Percentiles rank a stretch among this genome's conserved stretches.
These are phyloP conservation scores for Wickerhamomyces sp. DNA, from an alignment of 1,139 yeast species.

Conservation along the genomic window DNA sequence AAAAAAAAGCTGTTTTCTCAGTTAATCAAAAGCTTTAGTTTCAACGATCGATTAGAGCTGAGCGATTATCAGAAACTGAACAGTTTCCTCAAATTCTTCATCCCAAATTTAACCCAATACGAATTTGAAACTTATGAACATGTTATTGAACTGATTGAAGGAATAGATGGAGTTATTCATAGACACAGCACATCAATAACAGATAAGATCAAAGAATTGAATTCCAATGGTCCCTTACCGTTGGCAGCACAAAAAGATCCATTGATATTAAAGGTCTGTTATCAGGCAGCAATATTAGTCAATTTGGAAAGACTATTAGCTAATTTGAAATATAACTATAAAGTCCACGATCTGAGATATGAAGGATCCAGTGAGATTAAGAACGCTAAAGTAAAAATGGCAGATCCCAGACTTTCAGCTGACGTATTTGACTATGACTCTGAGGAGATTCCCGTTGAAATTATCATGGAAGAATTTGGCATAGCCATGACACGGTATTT, in stretches of 20 bases:
- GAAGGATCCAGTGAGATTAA: not conserved
- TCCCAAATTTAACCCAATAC: constrained; percentile 32
- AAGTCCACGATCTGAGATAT: not conserved
- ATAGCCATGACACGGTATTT: not conserved
- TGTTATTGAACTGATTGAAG: constrained; percentile 25
- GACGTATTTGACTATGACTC: not conserved
- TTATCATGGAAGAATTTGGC: not conserved
- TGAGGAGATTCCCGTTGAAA: not conserved
- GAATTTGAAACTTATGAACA: constrained; percentile 40
- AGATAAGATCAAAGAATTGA: not conserved
- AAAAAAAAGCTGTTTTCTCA: constrained; percentile 42
- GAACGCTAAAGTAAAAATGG: not conserved
- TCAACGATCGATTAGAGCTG: constrained; percentile 21
- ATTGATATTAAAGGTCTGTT: not conserved
- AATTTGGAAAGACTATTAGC: not conserved
- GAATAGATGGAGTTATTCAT: constrained; percentile 17
- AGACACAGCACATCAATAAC: constrained; percentile 11
- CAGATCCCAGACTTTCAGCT: not conserved
- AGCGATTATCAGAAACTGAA: constrained; percentile 18
- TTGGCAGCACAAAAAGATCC: not conserved
- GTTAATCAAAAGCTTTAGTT: constrained; percentile 32
- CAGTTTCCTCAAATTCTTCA: constrained; percentile 33
- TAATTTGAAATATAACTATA: not conserved
- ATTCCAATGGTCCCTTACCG: not conserved
- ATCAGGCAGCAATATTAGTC: not conserved